A percentile compares a stretch with the other conserved stretches of the same genome.
phyloP scores from a whole-genome alignment of 768 basidiomycete species.

The Suillus lakei region DNA sequence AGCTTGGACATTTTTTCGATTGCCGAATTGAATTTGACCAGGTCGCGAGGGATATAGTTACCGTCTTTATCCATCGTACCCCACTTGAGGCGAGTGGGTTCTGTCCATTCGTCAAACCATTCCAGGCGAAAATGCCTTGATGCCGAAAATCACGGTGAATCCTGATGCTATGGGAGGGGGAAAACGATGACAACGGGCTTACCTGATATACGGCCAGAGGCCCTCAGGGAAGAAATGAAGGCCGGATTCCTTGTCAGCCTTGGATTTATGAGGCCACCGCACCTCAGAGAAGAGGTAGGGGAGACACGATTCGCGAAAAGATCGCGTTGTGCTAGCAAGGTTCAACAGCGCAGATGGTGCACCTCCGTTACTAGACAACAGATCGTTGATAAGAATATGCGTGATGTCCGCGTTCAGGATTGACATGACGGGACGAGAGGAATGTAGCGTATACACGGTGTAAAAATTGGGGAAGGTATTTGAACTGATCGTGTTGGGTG shows the following conservation, averaged over 20 bases:
- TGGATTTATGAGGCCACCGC: conserved; percentile 37
- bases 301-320: conserved; percentile 34
- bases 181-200: background rate
- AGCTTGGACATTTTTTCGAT: conserved; percentile 36
- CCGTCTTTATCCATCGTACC: conserved; percentile 37
- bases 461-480: conserved; percentile 12
- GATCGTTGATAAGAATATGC: conserved; percentile 36
- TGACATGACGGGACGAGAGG: conserved; percentile 26
- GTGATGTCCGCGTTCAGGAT: conserved; percentile 38
- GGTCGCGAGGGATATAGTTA: conserved; percentile 34
- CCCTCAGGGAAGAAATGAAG: conserved; percentile 36
- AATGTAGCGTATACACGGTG: conserved; percentile 3
- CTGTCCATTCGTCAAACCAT: conserved; percentile 43
- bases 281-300: conserved; percentile 37
- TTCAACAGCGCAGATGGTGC: conserved; percentile 22
- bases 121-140: conserved; percentile 36
- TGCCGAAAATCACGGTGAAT: conserved; percentile 3
- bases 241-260: conserved; percentile 23
- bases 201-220: conserved; percentile 38
- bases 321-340: conserved; percentile 28
- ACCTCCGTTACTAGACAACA: conserved; percentile 15
- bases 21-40: conserved; percentile 30
- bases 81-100: conserved; percentile 38
- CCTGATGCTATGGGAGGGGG: background rate
- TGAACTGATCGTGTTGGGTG: conserved; percentile 4